Evolutionary conservation across 805 yeast species (phyloP).

Genomic region (Metahyphopichia silvanorum): DNA sequence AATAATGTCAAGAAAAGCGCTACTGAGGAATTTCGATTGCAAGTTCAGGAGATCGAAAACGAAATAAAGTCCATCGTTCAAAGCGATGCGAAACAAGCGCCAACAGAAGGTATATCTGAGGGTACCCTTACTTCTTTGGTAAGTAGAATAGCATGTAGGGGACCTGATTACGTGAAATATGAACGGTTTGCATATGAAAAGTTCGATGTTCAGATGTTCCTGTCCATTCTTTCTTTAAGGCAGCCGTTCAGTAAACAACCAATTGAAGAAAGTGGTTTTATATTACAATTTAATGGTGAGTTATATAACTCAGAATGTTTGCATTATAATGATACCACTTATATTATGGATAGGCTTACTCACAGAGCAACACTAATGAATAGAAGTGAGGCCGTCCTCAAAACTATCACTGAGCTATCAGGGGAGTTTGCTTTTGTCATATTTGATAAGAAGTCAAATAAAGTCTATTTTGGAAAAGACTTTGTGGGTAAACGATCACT

Average conservation of each 20-base stretch:
- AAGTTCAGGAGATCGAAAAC: constrained; percentile 7
- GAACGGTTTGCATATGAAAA: constrained; percentile 7
- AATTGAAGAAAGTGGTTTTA: constrained; percentile 22
- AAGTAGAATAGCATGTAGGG: constrained; percentile 53
- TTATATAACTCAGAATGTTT: constrained; percentile 61
- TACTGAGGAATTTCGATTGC: constrained; percentile 4
- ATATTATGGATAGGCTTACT: constrained; percentile 38
- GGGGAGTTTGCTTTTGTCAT: constrained; percentile 84
- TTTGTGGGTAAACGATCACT: constrained; percentile 77
- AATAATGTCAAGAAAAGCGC: constrained; percentile 22
- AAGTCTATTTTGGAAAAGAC: constrained; percentile 80
- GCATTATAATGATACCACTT: constrained; percentile 60
- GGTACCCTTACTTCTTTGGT: constrained; percentile 30
- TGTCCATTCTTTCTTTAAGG: constrained; percentile 79
- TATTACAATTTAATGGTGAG: constrained; percentile 88
- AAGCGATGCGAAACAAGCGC: background rate
- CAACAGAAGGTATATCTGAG: background rate
- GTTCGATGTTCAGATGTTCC: constrained; percentile 36
- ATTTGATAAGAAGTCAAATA: constrained; percentile 36
- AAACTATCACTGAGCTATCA: constrained; percentile 43
- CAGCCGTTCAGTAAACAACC: constrained; percentile 83
- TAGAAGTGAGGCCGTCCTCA: constrained; percentile 30
- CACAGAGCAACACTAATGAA: constrained; percentile 8
- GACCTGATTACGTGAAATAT: constrained; percentile 52
- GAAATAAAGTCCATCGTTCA: constrained; percentile 5